Evolutionary conservation across 805 yeast genomes (phyloP).

Genomic region (Candida sithepensis): DNA sequence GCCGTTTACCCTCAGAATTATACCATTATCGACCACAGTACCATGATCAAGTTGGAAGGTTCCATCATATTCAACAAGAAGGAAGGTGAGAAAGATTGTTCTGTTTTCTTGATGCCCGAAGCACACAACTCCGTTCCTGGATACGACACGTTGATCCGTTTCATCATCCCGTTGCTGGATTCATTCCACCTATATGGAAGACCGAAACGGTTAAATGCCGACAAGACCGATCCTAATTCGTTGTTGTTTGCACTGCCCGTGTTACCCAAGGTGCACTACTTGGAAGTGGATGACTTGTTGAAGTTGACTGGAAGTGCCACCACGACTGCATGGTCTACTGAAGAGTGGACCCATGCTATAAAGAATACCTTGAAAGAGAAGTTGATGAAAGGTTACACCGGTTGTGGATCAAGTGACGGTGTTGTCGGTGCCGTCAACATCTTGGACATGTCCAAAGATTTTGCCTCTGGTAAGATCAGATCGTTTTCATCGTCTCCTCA

Average conservation of each 20-base stretch:
- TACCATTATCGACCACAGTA: conserved; percentile 75
- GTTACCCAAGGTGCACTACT: conserved; percentile 69
- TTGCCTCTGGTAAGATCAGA: conserved; percentile 23
- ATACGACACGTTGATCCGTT: conserved; percentile 79
- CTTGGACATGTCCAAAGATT: conserved; percentile 21
- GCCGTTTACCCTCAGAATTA: conserved; percentile 93
- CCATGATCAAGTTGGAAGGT: conserved; percentile 89
- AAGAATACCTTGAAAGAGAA: conserved; percentile 54
- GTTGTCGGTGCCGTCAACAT: conserved; percentile 49
- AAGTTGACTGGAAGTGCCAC: conserved; percentile 35
- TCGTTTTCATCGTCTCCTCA: conserved; percentile 30
- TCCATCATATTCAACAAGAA: conserved; percentile 56
- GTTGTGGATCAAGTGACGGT: conserved; percentile 72
- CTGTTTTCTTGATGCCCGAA: conserved; percentile 80
- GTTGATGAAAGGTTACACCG: conserved; percentile 59
- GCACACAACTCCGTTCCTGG: conserved; percentile 80
- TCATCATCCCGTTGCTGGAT: conserved; percentile 70
- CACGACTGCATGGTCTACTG: conserved; percentile 45
- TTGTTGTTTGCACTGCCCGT: conserved; percentile 81
- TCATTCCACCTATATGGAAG: conserved; percentile 79
- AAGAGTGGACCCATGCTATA: conserved; percentile 58
- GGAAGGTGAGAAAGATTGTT: conserved; percentile 49
- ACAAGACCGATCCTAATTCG: conserved; percentile 61
- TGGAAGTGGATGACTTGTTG: conserved; percentile 59
- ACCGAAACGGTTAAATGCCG: conserved; percentile 71